Evolutionary conservation across 2,329 filamentous ascomycete genomes (phyloP), one percentile per base, ranked within the genome.

Genomic region (Daldinia sp.): DNA sequence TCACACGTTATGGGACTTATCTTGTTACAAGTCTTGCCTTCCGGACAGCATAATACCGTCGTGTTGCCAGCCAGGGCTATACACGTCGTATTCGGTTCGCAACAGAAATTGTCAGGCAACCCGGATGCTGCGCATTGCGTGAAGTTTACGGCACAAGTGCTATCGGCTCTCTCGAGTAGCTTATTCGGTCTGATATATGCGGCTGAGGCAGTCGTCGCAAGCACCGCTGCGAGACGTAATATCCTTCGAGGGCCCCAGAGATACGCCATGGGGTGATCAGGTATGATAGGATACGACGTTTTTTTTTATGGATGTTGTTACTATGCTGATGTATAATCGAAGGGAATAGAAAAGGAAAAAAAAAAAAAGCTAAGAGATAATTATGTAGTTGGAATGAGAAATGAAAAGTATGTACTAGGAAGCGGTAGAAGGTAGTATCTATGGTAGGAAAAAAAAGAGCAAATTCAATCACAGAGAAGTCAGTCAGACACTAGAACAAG

Each of bases 21-120:
- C 54, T 78, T 82, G n/a, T 80, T 73, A 81, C 92, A 94, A 73
- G 84, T 82, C 39, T 74, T 74, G 39, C 84, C 87, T 1, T 78
- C 71, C 1, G 91, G 91, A 76, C 92, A 94, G 82, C 92, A 94
- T 55, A 94, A 81, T 13, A 90, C 84, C 0, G 91, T 92, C 5
- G 90, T 90, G 50, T 84, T 81, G n/a, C 82, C 87, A 10, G 90
- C 90, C 53, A 94, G 84, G 1, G 84, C 74, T 44, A 88, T 81
- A 79, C 92, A 94, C 2, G 76, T 83, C 6, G 84, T 81, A 18
- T 77, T 79, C 30, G 79, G 68, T 3, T 85, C 79, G 76, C 92
- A 94, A 82, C 91, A 93, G 77, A 94, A 93, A 76, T 86, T 83
- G 58, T 81, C 82, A 1, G 91, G 90, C 23, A 92, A 83, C 33